Evolutionary conservation across 2,329 filamentous ascomycete species (phyloP), one percentile per base, ranked within the genome.

Genomic region (Penicillium oxalicum): DNA sequence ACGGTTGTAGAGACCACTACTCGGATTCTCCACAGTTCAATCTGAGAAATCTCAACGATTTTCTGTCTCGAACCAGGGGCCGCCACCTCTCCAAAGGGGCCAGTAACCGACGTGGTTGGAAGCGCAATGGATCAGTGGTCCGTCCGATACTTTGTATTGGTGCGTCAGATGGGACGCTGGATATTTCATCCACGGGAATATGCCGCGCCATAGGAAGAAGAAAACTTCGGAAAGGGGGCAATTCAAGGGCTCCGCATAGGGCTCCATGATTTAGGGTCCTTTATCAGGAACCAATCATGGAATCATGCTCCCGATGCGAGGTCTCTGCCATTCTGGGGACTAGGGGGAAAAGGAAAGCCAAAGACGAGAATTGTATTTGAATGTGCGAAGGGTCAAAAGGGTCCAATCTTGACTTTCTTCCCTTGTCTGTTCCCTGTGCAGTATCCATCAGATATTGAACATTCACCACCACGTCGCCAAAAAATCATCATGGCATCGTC

Each of bases 241-340:
- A 46, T 32, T 32, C 51, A 48, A 35, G 24, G 53, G 45, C 40
- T 53, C 48, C 53, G 47, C 45, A 40, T 50, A 53, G 48, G 52
- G 50, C 45, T 53, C 43, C 48, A 47, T 47, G 28, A 36, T 38
- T 40, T 47, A 46, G 41, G 28, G 8, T 32, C 11, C 29, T 45
- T 40, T 27, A 34, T 27, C 46, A 40, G 44, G 49, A 43, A 26
- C 51, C 50, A 55, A 55, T 55, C 48, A 53, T 39, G 53, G 33
- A 18, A 26, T 7, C 11, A 11, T 32, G 29, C 11, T 32, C 8
- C 7, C 11, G 29, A 32, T 48, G 46, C 46, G 48, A 44, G 13
- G 35, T 48, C 39, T 39, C 48, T 48, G 45, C 38, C 33, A 47
- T 45, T 46, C 35, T 44, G 36, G 27, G 32, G 35, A 24, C 34